A percentile compares a stretch with the other conserved stretches of the same genome.
phyloP scores from a whole-genome alignment of 345 rosid genomes.

The Reutealis trisperma region DNA sequence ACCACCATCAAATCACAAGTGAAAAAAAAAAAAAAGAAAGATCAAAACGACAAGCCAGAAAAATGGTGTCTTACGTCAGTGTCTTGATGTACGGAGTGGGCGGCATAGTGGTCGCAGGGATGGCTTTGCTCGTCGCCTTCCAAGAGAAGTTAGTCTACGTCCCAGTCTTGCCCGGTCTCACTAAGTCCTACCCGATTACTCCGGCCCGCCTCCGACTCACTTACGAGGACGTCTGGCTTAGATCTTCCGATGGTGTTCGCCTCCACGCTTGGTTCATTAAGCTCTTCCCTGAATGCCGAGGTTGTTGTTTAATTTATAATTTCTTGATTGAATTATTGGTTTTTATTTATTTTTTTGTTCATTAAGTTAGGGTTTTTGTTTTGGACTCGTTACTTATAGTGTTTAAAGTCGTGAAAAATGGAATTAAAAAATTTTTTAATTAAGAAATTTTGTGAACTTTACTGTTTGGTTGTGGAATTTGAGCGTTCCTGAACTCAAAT shows the following conservation, averaged over 20 bases:
- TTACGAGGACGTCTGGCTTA: constrained; percentile 96
- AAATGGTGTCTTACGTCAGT: constrained; percentile 76
- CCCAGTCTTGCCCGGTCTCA: constrained; percentile 89
- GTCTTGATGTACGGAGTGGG: constrained; percentile 84
- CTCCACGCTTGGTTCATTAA: constrained; percentile 99
- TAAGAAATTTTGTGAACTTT: neutral
- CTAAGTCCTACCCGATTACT: constrained; percentile 78
- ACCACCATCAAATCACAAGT: neutral
- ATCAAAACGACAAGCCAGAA: neutral
- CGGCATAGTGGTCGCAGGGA: constrained; percentile 82
- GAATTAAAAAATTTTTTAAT: neutral
- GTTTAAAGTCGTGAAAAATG: neutral
- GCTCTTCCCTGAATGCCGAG: constrained; percentile 75
- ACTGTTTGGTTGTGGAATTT: neutral
- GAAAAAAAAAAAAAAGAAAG: neutral
- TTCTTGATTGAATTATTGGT: neutral
- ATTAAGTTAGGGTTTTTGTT: constrained; percentile 29
- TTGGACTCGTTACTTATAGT: neutral
- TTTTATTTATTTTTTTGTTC: neutral
- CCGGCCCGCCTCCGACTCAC: constrained; percentile 77
- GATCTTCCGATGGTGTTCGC: constrained; percentile 84
- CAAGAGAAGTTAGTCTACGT: constrained; percentile 96
- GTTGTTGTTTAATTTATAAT: constrained; percentile 28
- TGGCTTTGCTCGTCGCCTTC: constrained; percentile 89
- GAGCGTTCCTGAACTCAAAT: neutral